Evolutionary conservation across 306 rosid species (phyloP), one percentile per base, ranked within the genome.

Genomic region (Chamaecrista fasciculata): DNA sequence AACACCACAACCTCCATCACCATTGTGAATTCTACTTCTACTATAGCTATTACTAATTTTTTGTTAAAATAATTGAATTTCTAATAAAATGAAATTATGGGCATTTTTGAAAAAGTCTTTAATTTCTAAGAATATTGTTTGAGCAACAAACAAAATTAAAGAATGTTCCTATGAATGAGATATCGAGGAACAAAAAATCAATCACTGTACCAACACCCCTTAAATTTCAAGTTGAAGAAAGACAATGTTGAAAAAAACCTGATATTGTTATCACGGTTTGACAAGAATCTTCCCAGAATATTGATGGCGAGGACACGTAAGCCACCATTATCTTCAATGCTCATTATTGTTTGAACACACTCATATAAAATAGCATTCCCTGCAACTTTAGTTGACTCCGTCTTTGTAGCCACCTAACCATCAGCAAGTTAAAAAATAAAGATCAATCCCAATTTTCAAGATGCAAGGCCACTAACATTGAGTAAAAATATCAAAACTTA

Each of bases 251-350:
- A 74, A 66, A 81, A 21, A 74, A 59, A 94, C 99, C 99, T 95
- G 87, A 95, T 95, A 83, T 95, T 95, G 78, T 95, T 95, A 84
- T 95, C 99, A 53, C 97, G 96, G 63, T 91, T 95, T 26, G 99
- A 91, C 89, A 95, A 89, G 84, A 95, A 95, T 82, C 97, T 91
- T 71, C 99, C 99, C 75, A 95, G 77, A 78, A 91, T 91, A 80
- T 95, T 95, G 84, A 95, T 86, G 71, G 99, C 99, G 71, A 95
- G 97, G 43, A 95, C 99, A 11, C 97, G 99, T 75, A 95, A 84
- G 71, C 99, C 99, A 18, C 99, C 92, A 67, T 83, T 89, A 78
- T 95, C 97, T 89, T 95, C 96, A 55, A 95, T 86, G 76, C 99
- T 91, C 99, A 95, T 95, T 62, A 95, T 91, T 68, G 99, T 95